Evolutionary conservation across 805 yeast species (phyloP), one percentile per base, ranked within the genome.

Genomic region (Lachancea dasiensis): DNA sequence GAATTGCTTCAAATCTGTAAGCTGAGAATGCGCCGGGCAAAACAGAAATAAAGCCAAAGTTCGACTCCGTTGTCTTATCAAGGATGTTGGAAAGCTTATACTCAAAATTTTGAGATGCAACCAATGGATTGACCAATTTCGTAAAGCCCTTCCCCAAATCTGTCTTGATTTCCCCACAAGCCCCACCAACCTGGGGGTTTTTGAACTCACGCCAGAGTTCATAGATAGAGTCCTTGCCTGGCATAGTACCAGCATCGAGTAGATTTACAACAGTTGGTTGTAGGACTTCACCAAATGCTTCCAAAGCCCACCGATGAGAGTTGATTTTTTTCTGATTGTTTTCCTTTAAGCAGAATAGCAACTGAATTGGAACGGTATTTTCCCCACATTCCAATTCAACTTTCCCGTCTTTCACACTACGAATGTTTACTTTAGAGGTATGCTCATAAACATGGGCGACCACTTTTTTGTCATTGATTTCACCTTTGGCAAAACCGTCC

Each of bases 11-110:
- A 52, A 79, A 89, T 43, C 97, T 68, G 59, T 92, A 90, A 0
- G 97, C 98, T 11, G 95, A 84, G 52, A 92, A 89, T 0, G 97
- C 97, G 52, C 97, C 97, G 0, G 97, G 97, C 38, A 92, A 70
- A 41, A 92, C 97, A 0, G 95, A 75, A 49, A 90, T 89, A 56
- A 86, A 90, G 0, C 98, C 98, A 64, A 92, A 90, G 2, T 81
- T 84, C 3, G 94, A 81, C 60, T 90, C 98, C 72, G 87, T 82
- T 0, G 98, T 97, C 61, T 92, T 90, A 65, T 92, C 97, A 43
- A 90, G 68, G 45, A 90, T 86, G 58, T 90, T 92, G 4, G 96
- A 86, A 68, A 87, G 89, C 61, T 92, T 92, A 61, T 92, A 92
- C 59, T 90, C 98, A 60, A 92, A 90, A 61, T 90, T 90, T 60